Base-by-base conservation (phyloP, 2,329 filamentous ascomycete genomes). In the Verticillium isaacii region DNA sequence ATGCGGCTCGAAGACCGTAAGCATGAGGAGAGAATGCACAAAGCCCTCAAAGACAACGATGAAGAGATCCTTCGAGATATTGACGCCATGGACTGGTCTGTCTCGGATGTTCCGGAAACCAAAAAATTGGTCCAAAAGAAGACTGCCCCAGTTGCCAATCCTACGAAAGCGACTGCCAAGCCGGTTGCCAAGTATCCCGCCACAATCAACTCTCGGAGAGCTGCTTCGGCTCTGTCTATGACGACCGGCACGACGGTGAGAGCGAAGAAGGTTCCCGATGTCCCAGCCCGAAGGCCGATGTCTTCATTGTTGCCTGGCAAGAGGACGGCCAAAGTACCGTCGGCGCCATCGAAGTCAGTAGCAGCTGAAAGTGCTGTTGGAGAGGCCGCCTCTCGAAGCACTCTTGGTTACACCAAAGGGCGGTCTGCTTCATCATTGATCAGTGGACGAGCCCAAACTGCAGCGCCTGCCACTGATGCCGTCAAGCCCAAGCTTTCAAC, bases 391-490 rank as follows among this genome's bases (percentile, higher is more conserved):
- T 96, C 93, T 1, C 86, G 88, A 65, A 93, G 87, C 61, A 97
- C 93, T 0, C 83, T 97, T 52, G 93, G 93, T 17, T 97, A 96
- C 72, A 91, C 85, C 61, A 92, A 90, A 73, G 93, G 93, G 37
- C 85, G 91, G 37, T 79, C 79, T 5, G 78, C 82, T 5, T 82
- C 80, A 1, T 80, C 80, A 0, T 73, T 82, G 52, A 69, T 84
- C 67, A 61, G 54, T 41, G 58, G 60, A n/a, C 61, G 60, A 32
- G 58, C 64, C 32, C 67, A 63, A n/a, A 45, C 68, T 8, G 57
- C 65, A 7, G 55, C 63, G 36, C 61, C 61, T 58, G 61, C 29
- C 60, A 63, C 52, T 17, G 58, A 36, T 2, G 32, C 45, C 17
- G 45, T 32, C 11, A 59, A 25, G 32, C 32, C 58, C 14, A 32